Conservation (phyloP, 2,329 filamentous ascomycete genomes). For the Pseudocercospora crystallina region DNA sequence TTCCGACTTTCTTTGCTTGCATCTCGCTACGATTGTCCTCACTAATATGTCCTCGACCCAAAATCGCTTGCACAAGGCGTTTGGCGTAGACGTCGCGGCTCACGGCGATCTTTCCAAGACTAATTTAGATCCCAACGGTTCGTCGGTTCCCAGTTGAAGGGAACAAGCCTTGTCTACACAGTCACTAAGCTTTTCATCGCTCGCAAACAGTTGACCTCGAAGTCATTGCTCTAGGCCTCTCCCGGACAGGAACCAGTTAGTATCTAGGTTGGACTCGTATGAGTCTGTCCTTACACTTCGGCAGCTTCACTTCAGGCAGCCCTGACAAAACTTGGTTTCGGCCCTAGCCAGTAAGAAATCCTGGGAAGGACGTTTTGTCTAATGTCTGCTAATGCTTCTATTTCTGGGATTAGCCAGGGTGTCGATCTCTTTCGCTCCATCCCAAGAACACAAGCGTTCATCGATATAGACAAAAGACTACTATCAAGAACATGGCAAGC, state of each 20-base stretch:
- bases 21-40: no score
- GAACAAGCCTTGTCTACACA: no score
- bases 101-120: constrained; percentile 3
- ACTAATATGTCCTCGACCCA: constrained; percentile 1
- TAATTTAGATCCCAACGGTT: background rate
- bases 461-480: background rate
- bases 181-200: no score
- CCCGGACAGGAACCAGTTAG: background rate
- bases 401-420: background rate
- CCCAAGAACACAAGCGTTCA: background rate
- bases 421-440: constrained; percentile 2
- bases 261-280: no score
- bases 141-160: no score
- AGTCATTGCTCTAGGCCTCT: constrained; percentile 3
- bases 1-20: no score
- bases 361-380: background rate
- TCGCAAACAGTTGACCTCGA: background rate
- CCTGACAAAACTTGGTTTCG: constrained; percentile 1
- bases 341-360: background rate
- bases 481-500: background rate
- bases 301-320: constrained; percentile 1
- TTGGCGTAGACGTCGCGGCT: constrained; percentile 1
- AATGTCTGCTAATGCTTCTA: background rate
- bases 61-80: background rate
- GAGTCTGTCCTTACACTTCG: no score